phyloP scores from a whole-genome alignment of 1,284 basidiomycete genomes.

The Volvariella surrecta region DNA sequence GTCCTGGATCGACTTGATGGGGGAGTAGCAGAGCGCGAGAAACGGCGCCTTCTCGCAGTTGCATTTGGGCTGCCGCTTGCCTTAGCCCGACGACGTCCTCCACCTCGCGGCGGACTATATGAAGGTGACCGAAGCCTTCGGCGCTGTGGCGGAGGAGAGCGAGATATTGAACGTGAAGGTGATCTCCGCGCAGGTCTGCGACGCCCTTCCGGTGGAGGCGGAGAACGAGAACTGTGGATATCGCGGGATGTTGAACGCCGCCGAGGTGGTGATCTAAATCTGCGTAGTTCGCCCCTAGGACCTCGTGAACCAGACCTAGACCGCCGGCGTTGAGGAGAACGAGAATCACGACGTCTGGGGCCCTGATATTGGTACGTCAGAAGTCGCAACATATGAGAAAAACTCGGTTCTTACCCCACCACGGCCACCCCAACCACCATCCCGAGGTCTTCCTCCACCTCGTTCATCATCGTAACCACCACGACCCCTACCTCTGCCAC shows the following conservation, averaged over 20 bases:
- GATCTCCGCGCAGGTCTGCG: constrained; percentile 9
- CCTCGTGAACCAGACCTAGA: constrained; percentile 30
- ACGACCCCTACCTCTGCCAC: constrained; percentile 29
- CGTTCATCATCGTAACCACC: constrained; percentile 22
- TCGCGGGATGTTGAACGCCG: constrained; percentile 29
- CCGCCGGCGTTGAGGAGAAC: constrained; percentile 30
- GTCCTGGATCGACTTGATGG: constrained; percentile 32
- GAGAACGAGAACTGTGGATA: constrained; percentile 13
- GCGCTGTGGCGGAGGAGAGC: constrained; percentile 30
- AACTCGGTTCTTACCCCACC: constrained; percentile 25
- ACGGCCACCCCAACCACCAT: constrained; percentile 33
- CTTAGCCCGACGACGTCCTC: constrained; percentile 17
- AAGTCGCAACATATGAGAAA: constrained; percentile 7
- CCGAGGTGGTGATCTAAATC: constrained; percentile 24
- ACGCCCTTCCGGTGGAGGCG: constrained; percentile 7
- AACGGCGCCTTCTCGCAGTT: constrained; percentile 44
- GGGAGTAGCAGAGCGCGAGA: constrained; percentile 29
- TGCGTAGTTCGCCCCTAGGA: constrained; percentile 11
- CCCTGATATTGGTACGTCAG: constrained; percentile 14
- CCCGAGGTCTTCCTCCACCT: constrained; percentile 19
- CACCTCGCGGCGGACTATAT: constrained; percentile 31
- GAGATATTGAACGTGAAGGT: constrained; percentile 14
- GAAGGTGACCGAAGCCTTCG: constrained; percentile 43
- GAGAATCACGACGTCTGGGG: constrained; percentile 31
- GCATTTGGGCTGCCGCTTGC: constrained; percentile 52